Evolutionary conservation across 2,329 filamentous ascomycete genomes (phyloP), one percentile per base, ranked within the genome.

Genomic region (Pseudopyricularia cyperi): DNA sequence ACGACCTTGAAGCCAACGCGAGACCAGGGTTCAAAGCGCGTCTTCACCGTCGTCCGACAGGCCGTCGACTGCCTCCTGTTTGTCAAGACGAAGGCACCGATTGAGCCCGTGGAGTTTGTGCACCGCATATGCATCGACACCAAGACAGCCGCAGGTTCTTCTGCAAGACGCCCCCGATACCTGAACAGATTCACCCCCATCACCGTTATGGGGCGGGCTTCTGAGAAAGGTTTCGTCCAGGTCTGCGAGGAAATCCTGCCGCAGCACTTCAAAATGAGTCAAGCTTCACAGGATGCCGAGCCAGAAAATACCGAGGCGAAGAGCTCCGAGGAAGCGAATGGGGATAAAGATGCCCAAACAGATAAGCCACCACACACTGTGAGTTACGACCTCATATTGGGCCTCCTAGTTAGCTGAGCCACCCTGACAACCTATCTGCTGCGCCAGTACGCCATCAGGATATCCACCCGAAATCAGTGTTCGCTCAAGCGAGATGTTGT

Each of bases 391-490:
- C 2, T 6, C 26, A 26, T 46, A 15, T 7, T 24, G 7, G 19
- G 19, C 24, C 48, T 46, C 24, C 48, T 46, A 26, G 55, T 22
- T 7, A 52, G 54, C 28, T 30, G 28, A 50, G 24, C 50, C 26
- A 48, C 48, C 32, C 48, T 49, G 33, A 49, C 48, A 35, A 22
- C 14, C 14, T 34, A 44, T 22, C 14, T 22, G 39, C 39, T 44
- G 17, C 47, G 24, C 32, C 30, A 51, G 87, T 93, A 89, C 66
- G 87, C 87, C n/a, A 90, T 94, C 58, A 80, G 87, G 46, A 80
- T 84, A n/a, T 85, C 79, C 14, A 79, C 88, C 55, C 81, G 87
- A 52, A 87, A 86, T 60, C 83, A 90, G 66, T 82, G 73, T 58
- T 73, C 74, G 3, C 72, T 91, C 55, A 83, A 78, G 58, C 77